These are phyloP conservation scores for Adiantum capillusveneris DNA, from an alignment of 75 land plant species.

Conservation along the genomic window DNA sequence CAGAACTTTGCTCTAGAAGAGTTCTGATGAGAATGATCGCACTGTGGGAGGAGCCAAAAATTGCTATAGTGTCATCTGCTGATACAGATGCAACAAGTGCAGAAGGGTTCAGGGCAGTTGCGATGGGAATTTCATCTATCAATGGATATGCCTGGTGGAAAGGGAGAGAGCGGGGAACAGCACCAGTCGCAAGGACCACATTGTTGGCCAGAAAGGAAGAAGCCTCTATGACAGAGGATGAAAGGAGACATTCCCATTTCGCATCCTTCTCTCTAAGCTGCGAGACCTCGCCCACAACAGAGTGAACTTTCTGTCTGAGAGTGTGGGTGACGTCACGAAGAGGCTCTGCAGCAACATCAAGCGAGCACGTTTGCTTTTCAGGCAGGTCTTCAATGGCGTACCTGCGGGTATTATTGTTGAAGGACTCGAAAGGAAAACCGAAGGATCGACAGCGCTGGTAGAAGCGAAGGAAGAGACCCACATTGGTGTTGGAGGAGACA, in stretches of 20 bases:
- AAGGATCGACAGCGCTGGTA: constrained; percentile 7
- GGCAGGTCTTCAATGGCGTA: constrained; percentile 1
- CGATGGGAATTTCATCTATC: constrained; percentile 8
- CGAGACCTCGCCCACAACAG: not conserved
- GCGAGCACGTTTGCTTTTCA: not conserved
- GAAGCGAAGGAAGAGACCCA: constrained; percentile 16
- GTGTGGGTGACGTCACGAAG: constrained; percentile 1
- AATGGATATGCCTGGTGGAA: not conserved
- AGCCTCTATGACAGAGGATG: not conserved
- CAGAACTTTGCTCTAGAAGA: constrained; percentile 9
- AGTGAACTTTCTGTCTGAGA: not conserved
- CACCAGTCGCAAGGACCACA: constrained; percentile 1
- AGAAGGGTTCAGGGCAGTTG: constrained; percentile 8
- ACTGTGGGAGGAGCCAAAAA: constrained; percentile 21
- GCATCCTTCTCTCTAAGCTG: not conserved
- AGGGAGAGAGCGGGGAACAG: not conserved
- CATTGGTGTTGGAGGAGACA: constrained; percentile 26
- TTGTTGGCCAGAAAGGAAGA: constrained; percentile 5
- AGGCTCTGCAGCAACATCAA: not conserved
- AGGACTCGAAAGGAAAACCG: not conserved
- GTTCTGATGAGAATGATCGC: constrained; percentile 17
- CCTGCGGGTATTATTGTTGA: not conserved
- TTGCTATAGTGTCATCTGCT: constrained; percentile 14
- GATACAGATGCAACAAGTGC: constrained; percentile 7
- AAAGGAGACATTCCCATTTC: constrained; percentile 3